Base-by-base conservation (phyloP, 164 flowering plant species). In the Vitis rotundifolia region DNA sequence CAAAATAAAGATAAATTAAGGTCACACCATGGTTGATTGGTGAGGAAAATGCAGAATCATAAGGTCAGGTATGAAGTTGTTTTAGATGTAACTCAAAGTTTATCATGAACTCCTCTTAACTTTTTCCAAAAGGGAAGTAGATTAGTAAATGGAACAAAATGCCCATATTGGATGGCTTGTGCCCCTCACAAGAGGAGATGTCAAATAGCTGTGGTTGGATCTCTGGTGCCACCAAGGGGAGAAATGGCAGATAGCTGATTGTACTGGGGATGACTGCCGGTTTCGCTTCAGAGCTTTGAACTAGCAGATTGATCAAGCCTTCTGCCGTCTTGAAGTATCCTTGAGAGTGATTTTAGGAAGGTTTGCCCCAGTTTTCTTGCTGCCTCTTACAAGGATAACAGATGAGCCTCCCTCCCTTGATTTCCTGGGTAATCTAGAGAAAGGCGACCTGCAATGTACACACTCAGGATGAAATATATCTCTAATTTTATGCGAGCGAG, bases 351-450 rank as follows among this genome's bases (percentile, higher is more conserved):
- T 68, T 60, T 64, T 78, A 8, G 60, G 63, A 26, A 73, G 29
- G 51, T 63, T 64, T 5, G 12, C 68, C 28, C 49, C 66, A 53
- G 22, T 65, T 61, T 78, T 80, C 72, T 55, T 73, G 71, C 61
- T 60, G 50, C 61, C 69, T 68, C 80, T 77, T 10, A 66, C 57
- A 53, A 58, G 76, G 60, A 73, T 47, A 64, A 62, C 71, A 15
- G 81, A 64, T 52, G 79, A 29, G 49, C 75, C 73, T 68, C 56
- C 74, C 58, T 64, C 75, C 52, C 57, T 59, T 8, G 70, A 51
- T 67, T 81, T 78, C 60, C 70, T 67, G 8, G 81, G 76, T 11
- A 76, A 68, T 53, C 81, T 78, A 58, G 78, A 68, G 62, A 71
- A 71, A 29, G 47, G 59, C 44, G 57, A 61, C 72, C 82, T 76